Evolutionary conservation across 306 rosid genomes (phyloP).

Genomic region (Bauhinia variegata): DNA sequence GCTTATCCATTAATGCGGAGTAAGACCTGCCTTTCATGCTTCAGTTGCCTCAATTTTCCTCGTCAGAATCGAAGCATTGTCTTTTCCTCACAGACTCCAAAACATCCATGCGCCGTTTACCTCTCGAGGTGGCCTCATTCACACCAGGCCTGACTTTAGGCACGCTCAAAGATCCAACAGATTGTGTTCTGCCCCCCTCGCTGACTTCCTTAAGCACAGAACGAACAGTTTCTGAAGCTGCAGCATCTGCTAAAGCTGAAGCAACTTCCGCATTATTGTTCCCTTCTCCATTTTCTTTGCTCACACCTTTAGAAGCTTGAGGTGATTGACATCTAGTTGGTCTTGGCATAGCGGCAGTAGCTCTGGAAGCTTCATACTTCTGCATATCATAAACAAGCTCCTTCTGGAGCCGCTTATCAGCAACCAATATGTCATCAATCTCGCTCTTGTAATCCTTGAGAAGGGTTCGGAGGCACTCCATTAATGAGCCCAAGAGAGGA

Average conservation of each 20-base stretch:
- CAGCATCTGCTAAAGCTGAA: slow-evolving; percentile 82
- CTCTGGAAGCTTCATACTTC: slow-evolving; percentile 72
- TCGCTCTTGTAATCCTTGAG: slow-evolving; percentile 93
- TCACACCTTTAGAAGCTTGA: slow-evolving; percentile 32
- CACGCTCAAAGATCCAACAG: slow-evolving; percentile 54
- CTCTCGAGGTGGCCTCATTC: slow-evolving; percentile 31
- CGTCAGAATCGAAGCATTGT: slow-evolving; percentile 75
- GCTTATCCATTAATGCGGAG: too few relatives aligned
- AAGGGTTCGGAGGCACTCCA: slow-evolving; percentile 87
- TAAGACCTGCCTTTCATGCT: slow-evolving; percentile 12
- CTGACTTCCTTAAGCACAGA: slow-evolving; percentile 82
- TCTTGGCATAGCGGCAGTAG: slow-evolving; percentile 54
- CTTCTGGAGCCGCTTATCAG: slow-evolving; percentile 94
- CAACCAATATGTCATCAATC: slow-evolving; percentile 85
- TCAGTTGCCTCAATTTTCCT: slow-evolving; percentile 48
- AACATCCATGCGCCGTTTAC: slow-evolving; percentile 41
- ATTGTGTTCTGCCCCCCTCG: slow-evolving; percentile 67
- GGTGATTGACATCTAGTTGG: slow-evolving; percentile 46
- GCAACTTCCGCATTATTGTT: slow-evolving; percentile 47
- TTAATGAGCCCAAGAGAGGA: slow-evolving; percentile 83
- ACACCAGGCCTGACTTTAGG: slow-evolving; percentile 70
- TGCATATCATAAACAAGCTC: slow-evolving; percentile 86
- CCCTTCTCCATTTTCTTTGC: slow-evolving; percentile 36
- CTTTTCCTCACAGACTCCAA: slow-evolving; percentile 68
- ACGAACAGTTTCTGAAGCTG: slow-evolving; percentile 79